A percentile compares a stretch with the other conserved stretches of the same genome.
These are phyloP conservation scores for Colletotrichum lupini DNA, from an alignment of 2,329 filamentous ascomycete species.

Conservation along the genomic window DNA sequence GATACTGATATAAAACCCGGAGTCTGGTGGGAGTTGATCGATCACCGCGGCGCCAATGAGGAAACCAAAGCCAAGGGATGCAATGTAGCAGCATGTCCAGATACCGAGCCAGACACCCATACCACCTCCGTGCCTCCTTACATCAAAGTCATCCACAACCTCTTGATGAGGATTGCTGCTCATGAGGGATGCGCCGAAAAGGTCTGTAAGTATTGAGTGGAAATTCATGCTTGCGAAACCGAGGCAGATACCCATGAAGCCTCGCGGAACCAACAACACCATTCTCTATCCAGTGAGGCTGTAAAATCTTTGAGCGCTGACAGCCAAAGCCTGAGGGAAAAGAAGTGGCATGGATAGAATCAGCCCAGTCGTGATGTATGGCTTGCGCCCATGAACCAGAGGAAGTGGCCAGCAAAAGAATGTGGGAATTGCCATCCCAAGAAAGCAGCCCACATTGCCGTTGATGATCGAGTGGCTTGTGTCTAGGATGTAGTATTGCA, in stretches of 20 bases:
- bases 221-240: conserved; percentile 85
- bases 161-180: conserved; percentile 79
- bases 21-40: conserved; percentile 70
- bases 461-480: conserved; percentile 74
- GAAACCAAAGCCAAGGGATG: conserved; percentile 78
- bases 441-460: conserved; percentile 79
- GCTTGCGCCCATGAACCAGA: conserved; percentile 80
- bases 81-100: conserved; percentile 83
- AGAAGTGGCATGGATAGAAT: conserved; percentile 77
- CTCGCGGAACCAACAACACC: conserved; percentile 71
- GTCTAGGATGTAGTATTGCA: conserved; percentile 81
- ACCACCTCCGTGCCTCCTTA: conserved; percentile 79
- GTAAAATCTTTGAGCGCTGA: conserved; percentile 67
- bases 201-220: conserved; percentile 75
- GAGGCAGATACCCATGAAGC: conserved; percentile 74
- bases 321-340: conserved; percentile 78
- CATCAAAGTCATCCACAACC: conserved; percentile 73
- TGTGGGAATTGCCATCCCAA: conserved; percentile 76
- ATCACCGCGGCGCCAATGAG: conserved; percentile 78
- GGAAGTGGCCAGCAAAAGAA: conserved; percentile 80
- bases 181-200: conserved; percentile 82
- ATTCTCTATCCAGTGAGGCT: conserved; percentile 66
- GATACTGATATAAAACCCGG: conserved; percentile 82
- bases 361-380: conserved; percentile 78
- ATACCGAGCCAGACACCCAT: conserved; percentile 84